A percentile compares a stretch with the other conserved stretches of the same genome.
Conservation (phyloP, 2,329 filamentous ascomycete genomes). For the Alternaria gaisen region DNA sequence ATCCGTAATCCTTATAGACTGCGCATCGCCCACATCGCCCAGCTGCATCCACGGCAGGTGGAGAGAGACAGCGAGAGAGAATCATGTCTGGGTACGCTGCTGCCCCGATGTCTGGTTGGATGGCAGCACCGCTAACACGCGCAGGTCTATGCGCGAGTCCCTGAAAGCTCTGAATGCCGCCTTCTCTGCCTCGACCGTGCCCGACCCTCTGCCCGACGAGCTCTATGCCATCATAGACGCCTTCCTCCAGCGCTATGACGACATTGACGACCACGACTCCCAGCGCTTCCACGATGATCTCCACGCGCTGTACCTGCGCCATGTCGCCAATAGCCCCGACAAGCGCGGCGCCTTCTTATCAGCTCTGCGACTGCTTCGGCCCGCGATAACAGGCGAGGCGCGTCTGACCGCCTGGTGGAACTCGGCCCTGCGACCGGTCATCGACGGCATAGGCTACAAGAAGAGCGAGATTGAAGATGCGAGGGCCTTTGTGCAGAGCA, state of each 20-base stretch:
- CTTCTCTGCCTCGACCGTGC: slow-evolving; percentile 53
- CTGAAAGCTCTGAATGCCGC: slow-evolving; percentile 57
- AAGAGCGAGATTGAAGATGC: slow-evolving; percentile 71
- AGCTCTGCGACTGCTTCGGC: slow-evolving; percentile 70
- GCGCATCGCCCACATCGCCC: slow-evolving; percentile 10
- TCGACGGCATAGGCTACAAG: slow-evolving; percentile 67
- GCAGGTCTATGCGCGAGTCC: slow-evolving; percentile 60
- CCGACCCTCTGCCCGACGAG: slow-evolving; percentile 71
- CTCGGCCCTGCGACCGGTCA: slow-evolving; percentile 64
- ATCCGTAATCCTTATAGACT: neutral
- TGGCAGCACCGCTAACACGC: slow-evolving; percentile 36
- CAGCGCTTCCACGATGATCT: slow-evolving; percentile 79
- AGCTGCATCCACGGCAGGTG: slow-evolving; percentile 11
- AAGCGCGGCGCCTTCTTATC: slow-evolving; percentile 74
- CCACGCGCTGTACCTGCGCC: slow-evolving; percentile 70
- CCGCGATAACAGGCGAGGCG: slow-evolving; percentile 69
- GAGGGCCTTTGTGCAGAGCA: slow-evolving; percentile 69
- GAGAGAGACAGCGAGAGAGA: slow-evolving; percentile 1
- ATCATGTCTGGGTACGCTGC: slow-evolving; percentile 38
- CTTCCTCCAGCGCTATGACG: slow-evolving; percentile 73
- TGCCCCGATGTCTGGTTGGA: slow-evolving; percentile 7
- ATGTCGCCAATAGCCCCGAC: slow-evolving; percentile 65
- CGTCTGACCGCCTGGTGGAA: slow-evolving; percentile 78
- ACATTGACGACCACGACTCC: slow-evolving; percentile 72
- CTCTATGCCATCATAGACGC: slow-evolving; percentile 68